Conservation (phyloP, 2,329 filamentous ascomycete species). For the Apiospora sp. region DNA sequence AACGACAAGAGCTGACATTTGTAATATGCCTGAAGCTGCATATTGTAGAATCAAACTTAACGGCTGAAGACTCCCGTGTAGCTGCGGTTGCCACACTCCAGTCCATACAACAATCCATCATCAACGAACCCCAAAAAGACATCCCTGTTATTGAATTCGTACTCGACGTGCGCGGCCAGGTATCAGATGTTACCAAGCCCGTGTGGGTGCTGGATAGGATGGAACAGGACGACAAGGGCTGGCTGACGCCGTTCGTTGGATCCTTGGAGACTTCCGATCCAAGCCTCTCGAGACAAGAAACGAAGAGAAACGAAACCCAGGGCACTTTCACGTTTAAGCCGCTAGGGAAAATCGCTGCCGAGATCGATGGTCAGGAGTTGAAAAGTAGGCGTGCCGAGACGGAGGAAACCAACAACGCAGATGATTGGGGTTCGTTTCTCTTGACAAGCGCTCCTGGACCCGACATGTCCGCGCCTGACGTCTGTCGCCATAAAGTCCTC, state of each 20-base stretch:
- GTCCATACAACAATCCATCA: not conserved
- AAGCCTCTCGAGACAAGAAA: not conserved
- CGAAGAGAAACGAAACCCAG: not conserved
- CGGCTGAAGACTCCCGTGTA: not conserved
- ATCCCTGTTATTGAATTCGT: constrained; percentile 13
- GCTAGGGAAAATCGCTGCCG: not conserved
- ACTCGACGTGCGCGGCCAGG: constrained; percentile 8
- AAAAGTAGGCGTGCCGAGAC: not conserved
- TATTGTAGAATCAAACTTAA: not conserved
- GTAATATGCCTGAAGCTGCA: not conserved
- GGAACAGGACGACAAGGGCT: constrained; percentile 7
- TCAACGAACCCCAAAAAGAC: not conserved
- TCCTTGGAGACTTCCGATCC: not conserved
- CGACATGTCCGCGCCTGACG: not conserved
- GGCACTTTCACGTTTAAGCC: not conserved
- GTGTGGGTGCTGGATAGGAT: constrained; percentile 6
- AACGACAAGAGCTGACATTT: not conserved
- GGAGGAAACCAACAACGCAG: not conserved
- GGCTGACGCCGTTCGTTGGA: constrained; percentile 6
- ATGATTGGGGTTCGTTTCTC: not conserved
- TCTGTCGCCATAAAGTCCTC: constrained; percentile 16
- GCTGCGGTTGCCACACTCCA: not conserved
- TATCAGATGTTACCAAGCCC: constrained; percentile 17
- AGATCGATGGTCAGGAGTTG: not conserved
- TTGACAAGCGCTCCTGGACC: not conserved